Evolutionary conservation across 2,329 filamentous ascomycete genomes (phyloP).

Genomic region (Cytospora schulzeri): DNA sequence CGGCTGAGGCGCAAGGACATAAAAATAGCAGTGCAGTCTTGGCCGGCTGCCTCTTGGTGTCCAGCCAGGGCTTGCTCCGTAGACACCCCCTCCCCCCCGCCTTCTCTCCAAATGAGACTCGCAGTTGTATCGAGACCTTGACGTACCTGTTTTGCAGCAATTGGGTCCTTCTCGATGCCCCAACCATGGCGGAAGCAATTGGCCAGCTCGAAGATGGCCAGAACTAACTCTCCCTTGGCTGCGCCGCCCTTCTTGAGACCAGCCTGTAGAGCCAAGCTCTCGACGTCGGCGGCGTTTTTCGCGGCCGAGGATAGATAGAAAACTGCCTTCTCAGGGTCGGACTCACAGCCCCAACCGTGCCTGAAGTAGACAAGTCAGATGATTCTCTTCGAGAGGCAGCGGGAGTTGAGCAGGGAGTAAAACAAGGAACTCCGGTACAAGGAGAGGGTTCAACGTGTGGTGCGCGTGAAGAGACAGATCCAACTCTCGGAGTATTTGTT

Average conservation of each 20-base stretch:
- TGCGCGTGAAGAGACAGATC: not conserved
- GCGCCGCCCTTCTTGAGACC: slow-evolving; percentile 91
- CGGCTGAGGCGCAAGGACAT: not conserved
- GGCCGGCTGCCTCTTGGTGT: not conserved
- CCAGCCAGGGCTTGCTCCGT: not conserved
- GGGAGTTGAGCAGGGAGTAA: not conserved
- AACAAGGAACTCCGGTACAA: not conserved
- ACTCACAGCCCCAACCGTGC: slow-evolving; percentile 88
- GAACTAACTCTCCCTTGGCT: slow-evolving; percentile 92
- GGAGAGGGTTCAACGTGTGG: not conserved
- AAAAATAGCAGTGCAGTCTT: not conserved
- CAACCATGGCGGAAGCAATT: slow-evolving; percentile 94
- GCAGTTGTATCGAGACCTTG: not conserved
- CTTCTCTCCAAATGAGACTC: too few relatives aligned
- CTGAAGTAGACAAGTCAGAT: slow-evolving; percentile 48
- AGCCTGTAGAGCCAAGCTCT: slow-evolving; percentile 80
- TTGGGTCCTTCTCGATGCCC: slow-evolving; percentile 84
- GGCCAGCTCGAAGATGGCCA: slow-evolving; percentile 93
- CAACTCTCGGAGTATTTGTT: not conserved
- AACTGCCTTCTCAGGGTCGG: slow-evolving; percentile 73
- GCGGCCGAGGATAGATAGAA: slow-evolving; percentile 86
- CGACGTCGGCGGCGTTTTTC: slow-evolving; percentile 84
- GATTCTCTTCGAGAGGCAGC: not conserved
- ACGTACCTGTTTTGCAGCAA: slow-evolving; percentile 74
- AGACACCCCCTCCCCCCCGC: not conserved